Base-by-base conservation (phyloP, 768 basidiomycete species). In the Tulasnella sp. region DNA sequence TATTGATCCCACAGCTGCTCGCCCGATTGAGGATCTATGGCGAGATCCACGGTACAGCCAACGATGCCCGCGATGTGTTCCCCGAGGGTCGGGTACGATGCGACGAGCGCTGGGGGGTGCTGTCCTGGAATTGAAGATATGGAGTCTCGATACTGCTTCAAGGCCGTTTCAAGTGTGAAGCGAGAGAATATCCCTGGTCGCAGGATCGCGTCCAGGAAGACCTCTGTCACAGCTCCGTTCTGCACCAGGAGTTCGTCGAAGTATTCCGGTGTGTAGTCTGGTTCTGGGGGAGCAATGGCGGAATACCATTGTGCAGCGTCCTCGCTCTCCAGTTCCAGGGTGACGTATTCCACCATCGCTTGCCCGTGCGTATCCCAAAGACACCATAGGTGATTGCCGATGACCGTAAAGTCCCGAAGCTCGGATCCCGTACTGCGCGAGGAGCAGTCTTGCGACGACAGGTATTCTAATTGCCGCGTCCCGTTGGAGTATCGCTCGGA, bases 141-240 rank as follows among this genome's bases (percentile, higher is more conserved):
- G 1, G 89, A 85, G 67, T 91, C 88, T 34, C 89, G 89, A 82
- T 98, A 98, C 79, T 92, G 91, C 77, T 91, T 89, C 74, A 97
- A 86, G 31, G 95, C 94, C 22, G 89, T 91, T 67, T 89, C 89
- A 40, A 97, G 88, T 11, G 95, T 94, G 42, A 92, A 83, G 2
- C 89, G 85, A 11, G 96, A 96, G 83, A 97, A 98, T 72, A 93
- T 86, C 29, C 93, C 94, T 0, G 97, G 96, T 39, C 91, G 87
- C 86, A 96, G 90, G 79, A 97, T 86, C 67, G 91, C 93, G 72
- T 90, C 86, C 80, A 96, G 86, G 83, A 95, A 96, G 78, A 91
- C 91, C 76, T 90, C 90, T 0, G 91, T 86, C 80, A 96, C 82
- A 1, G 92, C 92, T 39, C 78, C 82, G 67, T 81, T 79, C 15